Conservation (phyloP, 225 moss, liverwort and hornwort species). For the Polytrichum commune region DNA sequence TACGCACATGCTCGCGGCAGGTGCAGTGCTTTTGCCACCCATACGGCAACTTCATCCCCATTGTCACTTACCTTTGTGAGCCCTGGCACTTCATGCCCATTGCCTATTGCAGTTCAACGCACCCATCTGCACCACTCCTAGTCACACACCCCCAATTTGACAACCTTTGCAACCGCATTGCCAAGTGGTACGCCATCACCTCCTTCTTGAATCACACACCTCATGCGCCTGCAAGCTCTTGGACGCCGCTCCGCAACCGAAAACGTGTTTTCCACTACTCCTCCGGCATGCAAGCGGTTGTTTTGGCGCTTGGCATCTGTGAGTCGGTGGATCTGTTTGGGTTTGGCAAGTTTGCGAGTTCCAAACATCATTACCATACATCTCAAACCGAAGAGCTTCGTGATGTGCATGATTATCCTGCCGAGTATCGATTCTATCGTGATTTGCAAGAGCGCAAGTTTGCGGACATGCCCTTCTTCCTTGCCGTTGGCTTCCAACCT, state of each 20-base stretch:
- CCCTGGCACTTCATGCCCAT: conserved; percentile 54
- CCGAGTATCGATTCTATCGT: conserved; percentile 70
- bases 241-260: conserved; percentile 37
- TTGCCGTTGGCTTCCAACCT: conserved; percentile 17
- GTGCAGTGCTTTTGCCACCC: conserved; percentile 52
- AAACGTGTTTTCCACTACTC: conserved; percentile 66
- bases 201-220: not conserved
- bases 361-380: conserved; percentile 80
- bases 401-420: conserved; percentile 63
- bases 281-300: conserved; percentile 73
- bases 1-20: conserved; percentile 30
- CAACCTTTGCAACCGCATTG: conserved; percentile 50
- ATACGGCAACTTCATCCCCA: conserved; percentile 51
- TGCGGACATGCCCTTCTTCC: conserved; percentile 47
- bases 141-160: conserved; percentile 64
- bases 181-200: conserved; percentile 42
- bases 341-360: conserved; percentile 46
- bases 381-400: conserved; percentile 51
- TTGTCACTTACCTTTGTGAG: conserved; percentile 57
- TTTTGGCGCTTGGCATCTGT: conserved; percentile 70
- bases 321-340: conserved; percentile 62
- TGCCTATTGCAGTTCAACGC: conserved; percentile 40
- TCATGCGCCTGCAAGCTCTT: not conserved
- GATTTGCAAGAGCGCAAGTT: conserved; percentile 39
- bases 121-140: conserved; percentile 36